Base-by-base conservation (phyloP, 2,329 filamentous ascomycete genomes). In the Hypoxylon sp. region DNA sequence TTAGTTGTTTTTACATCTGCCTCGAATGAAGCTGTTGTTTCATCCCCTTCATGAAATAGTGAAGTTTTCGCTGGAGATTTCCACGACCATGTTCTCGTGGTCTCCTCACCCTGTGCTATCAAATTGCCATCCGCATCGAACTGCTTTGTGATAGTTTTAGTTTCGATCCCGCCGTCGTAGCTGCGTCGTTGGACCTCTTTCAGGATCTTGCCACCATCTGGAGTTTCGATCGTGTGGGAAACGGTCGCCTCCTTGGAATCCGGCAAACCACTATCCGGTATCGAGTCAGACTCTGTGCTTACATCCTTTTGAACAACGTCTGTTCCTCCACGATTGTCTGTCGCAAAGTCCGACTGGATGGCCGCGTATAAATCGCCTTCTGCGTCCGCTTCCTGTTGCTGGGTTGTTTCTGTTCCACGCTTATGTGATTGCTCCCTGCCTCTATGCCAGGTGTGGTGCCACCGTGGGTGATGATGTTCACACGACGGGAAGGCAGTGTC, bases 71-170 rank as follows among this genome's bases (percentile, higher is more conserved):
- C 23, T 14, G 70, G 67, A 10, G 59, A 21, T 11, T 46, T 49
- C 9, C 53, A 57, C 0, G 70, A 73, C 71, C 71, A 73, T 13
- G 65, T 60, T 25, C 65, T 63, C 50, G 67, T 67, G 7, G 55
- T 67, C 50, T 63, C 34, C 67, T 68, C 50, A 3, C 45, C 43
- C 25, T 36, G 56, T 9, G 59, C 32, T 62, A 71, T 19, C 6
- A 76, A 50, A 13, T 73, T 72, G 23, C 74, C 75, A n/a, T 70
- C 28, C 3, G 69, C 56, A 36, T 76, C 69, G 43, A 60, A 75
- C 4, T 43, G 60, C 30, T 68, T 45, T 34, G 53, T 70, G 7
- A 59, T 70, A 2, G 67, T 74, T 1, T 51, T 71, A 17, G 63
- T 43, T 45, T 69, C 56, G 0, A 60, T 65, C 19, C 53, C 65